A percentile compares a stretch with the other conserved stretches of the same genome.
These are phyloP conservation scores for Fremontodendron californicum DNA, from an alignment of 345 rosid species.

Conservation along the genomic window DNA sequence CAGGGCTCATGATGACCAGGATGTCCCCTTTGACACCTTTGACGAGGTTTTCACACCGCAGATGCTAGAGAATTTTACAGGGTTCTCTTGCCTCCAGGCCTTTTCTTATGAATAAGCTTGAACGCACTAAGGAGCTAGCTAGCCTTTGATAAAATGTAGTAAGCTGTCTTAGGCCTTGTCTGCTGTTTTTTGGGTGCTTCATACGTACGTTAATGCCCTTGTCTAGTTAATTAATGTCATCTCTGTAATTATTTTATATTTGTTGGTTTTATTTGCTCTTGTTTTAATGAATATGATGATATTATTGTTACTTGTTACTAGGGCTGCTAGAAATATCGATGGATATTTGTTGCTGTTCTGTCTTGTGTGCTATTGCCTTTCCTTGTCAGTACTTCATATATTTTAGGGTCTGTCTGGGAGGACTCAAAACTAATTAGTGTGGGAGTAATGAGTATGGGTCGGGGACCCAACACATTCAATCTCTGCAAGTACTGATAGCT, in stretches of 20 bases:
- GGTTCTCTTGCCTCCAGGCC: neutral
- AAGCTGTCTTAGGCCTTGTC: neutral
- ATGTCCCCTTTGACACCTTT: neutral
- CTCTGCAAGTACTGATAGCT: neutral
- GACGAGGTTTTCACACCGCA: neutral
- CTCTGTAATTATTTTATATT: neutral
- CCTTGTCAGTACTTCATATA: neutral
- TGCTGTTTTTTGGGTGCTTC: neutral
- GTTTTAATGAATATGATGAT: neutral
- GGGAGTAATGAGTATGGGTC: neutral
- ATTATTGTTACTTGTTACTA: neutral
- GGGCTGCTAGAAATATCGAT: neutral
- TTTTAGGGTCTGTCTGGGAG: neutral
- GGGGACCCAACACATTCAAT: neutral
- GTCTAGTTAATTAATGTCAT: neutral
- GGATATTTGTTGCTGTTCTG: neutral
- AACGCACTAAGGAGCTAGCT: neutral
- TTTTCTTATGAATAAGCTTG: neutral
- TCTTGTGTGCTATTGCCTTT: neutral
- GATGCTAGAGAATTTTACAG: conserved; percentile 4
- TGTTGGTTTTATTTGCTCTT: neutral
- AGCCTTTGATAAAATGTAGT: neutral
- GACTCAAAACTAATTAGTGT: neutral
- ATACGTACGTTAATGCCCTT: neutral
- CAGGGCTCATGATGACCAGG: neutral